Percentiles rank a stretch among this genome's conserved stretches.
phyloP scores from a whole-genome alignment of 106 monocot genomes.

The Gastrodia elata region DNA sequence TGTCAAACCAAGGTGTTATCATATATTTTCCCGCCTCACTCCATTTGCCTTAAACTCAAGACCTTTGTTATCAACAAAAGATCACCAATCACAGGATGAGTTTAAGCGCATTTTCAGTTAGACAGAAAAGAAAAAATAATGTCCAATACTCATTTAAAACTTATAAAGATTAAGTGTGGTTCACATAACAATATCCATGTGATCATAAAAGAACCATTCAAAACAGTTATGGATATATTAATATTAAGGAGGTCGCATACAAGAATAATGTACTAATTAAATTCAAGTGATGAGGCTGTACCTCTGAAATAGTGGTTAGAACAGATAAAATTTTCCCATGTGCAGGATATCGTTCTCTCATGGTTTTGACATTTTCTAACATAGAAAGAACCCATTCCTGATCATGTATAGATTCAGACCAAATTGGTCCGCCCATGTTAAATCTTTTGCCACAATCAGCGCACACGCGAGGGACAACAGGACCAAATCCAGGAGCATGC shows the following conservation, averaged over 20 bases:
- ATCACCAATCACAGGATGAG: too few species aligned
- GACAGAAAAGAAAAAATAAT: neutral
- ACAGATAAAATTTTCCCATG: slow-evolving; percentile 81
- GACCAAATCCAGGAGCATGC: slow-evolving; percentile 70
- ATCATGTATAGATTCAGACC: slow-evolving; percentile 96
- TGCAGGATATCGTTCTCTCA: slow-evolving; percentile 79
- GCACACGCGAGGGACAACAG: slow-evolving; percentile 75
- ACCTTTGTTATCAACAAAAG: too few species aligned
- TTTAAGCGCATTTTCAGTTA: neutral
- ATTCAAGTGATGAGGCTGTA: slow-evolving; percentile 14
- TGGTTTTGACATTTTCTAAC: slow-evolving; percentile 47
- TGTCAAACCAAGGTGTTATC: too few species aligned
- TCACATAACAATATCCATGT: neutral
- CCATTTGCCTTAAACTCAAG: too few species aligned
- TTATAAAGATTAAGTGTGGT: neutral
- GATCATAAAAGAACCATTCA: neutral
- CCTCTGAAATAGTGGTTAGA: slow-evolving; percentile 83
- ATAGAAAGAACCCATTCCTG: slow-evolving; percentile 68
- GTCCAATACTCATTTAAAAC: neutral
- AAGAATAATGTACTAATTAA: neutral
- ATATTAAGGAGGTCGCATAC: too few species aligned
- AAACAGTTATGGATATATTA: neutral
- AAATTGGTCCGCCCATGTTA: slow-evolving; percentile 94
- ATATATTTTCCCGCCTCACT: too few species aligned
- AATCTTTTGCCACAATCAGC: slow-evolving; percentile 75